Evolutionary conservation across 331 rosid species (phyloP).

Genomic region (Ulmus americana): DNA sequence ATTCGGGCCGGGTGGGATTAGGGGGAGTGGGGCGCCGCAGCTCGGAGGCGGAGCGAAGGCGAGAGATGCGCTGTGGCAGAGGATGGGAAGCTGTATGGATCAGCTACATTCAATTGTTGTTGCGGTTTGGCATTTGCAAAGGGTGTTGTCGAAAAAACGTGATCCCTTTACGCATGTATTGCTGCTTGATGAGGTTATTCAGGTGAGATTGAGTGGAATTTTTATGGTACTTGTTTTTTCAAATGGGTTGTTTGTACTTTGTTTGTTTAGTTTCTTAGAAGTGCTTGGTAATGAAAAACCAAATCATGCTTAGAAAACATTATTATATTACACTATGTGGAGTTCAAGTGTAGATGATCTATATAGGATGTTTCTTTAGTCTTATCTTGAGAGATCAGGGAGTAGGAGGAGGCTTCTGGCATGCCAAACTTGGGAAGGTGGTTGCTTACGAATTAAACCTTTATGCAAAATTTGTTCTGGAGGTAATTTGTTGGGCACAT

Average conservation of each 20-base stretch:
- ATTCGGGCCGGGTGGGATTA: constrained; percentile 84
- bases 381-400: neutral
- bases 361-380: neutral
- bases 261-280: constrained; percentile 5
- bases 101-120: constrained; percentile 77
- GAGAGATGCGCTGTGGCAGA: constrained; percentile 83
- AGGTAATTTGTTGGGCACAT: neutral
- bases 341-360: too few relatives aligned
- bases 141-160: constrained; percentile 88
- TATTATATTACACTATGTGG: too few relatives aligned
- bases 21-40: constrained; percentile 89
- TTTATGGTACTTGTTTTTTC: constrained; percentile 3
- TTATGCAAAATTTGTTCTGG: neutral
- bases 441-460: neutral
- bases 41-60: constrained; percentile 90
- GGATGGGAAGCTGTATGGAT: constrained; percentile 84
- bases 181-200: constrained; percentile 89
- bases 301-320: neutral
- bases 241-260: neutral
- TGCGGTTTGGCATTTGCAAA: constrained; percentile 88
- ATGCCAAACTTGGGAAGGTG: neutral
- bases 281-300: neutral
- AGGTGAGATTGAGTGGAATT: constrained; percentile 40
- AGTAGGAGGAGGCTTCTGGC: neutral
- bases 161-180: constrained; percentile 86